Evolutionary conservation across 2,329 filamentous ascomycete species (phyloP).

Genomic region (Torrubiellomyces zombiae): DNA sequence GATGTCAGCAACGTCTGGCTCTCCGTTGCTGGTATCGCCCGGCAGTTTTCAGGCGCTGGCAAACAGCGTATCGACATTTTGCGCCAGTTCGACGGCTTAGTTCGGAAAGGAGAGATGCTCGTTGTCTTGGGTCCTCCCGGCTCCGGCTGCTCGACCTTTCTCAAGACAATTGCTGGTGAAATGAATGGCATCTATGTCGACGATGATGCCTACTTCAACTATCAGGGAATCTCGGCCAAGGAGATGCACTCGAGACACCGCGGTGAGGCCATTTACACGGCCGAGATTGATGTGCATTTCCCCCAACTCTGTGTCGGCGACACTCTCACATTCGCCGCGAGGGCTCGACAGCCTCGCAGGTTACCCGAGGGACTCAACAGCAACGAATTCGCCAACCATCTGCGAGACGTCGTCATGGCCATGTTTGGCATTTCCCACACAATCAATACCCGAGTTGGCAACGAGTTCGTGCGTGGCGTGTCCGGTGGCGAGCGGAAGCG

Average conservation of each 20-base stretch:
- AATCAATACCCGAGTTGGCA: constrained; percentile 54
- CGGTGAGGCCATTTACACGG: constrained; percentile 76
- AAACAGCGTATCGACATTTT: constrained; percentile 50
- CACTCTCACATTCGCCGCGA: constrained; percentile 62
- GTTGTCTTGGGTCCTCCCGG: constrained; percentile 58
- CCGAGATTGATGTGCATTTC: constrained; percentile 71
- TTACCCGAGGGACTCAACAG: constrained; percentile 41
- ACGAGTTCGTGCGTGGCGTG: constrained; percentile 60
- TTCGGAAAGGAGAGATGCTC: constrained; percentile 57
- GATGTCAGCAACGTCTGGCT: constrained; percentile 46
- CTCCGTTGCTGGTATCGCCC: constrained; percentile 24
- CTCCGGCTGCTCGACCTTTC: constrained; percentile 65
- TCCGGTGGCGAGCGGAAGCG: constrained; percentile 58
- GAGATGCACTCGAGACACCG: constrained; percentile 66
- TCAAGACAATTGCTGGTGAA: constrained; percentile 74
- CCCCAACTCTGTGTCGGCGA: constrained; percentile 62
- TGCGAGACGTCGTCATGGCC: constrained; percentile 59
- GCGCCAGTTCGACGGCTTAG: constrained; percentile 48
- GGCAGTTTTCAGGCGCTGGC: constrained; percentile 32
- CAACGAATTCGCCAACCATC: constrained; percentile 39
- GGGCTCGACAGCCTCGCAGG: constrained; percentile 46
- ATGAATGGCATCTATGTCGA: constrained; percentile 66
- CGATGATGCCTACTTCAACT: constrained; percentile 58
- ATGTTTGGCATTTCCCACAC: constrained; percentile 62
- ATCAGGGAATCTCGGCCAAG: constrained; percentile 55